phyloP scores from a whole-genome alignment of 2,329 filamentous ascomycete genomes.

The Graphiopsis chlorocephala region DNA sequence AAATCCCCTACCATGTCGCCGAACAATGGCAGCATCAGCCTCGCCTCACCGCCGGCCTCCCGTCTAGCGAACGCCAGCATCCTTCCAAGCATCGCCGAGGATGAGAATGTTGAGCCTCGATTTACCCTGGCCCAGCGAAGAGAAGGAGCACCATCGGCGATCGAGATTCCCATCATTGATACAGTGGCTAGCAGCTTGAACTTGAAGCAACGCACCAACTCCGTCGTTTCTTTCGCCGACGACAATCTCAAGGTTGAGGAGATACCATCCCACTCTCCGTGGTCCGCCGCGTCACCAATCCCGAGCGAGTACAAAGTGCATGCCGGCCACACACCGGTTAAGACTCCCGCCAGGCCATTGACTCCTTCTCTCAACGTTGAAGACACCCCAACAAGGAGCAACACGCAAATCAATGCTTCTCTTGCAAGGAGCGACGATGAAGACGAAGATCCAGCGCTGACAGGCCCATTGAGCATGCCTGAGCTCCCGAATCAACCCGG shows the following conservation, averaged over 20 bases:
- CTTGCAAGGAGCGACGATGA: constrained; percentile 28
- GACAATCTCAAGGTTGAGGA: constrained; percentile 29
- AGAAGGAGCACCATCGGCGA: constrained; percentile 27
- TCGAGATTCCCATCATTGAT: constrained; percentile 23
- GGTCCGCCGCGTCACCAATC: constrained; percentile 30
- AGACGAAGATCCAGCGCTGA: constrained; percentile 34
- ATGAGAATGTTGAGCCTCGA: constrained; percentile 28
- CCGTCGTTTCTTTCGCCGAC: constrained; percentile 26
- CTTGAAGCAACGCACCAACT: constrained; percentile 21
- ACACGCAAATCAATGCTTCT: constrained; percentile 35
- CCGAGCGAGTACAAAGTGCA: constrained; percentile 30
- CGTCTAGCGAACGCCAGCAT: constrained; percentile 18
- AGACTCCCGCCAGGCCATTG: constrained; percentile 26
- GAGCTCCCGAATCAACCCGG: constrained; percentile 34
- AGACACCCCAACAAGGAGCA: constrained; percentile 37
- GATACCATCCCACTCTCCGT: constrained; percentile 21
- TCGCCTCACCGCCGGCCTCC: constrained; percentile 23
- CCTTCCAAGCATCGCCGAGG: constrained; percentile 35
- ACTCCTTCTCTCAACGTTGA: constrained; percentile 32
- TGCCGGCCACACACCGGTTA: constrained; percentile 37
- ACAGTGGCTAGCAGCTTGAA: constrained; percentile 16
- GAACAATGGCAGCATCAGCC: constrained; percentile 19
- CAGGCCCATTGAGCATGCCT: constrained; percentile 36
- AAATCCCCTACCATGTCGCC: constrained; percentile 35
- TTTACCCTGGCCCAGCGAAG: constrained; percentile 22